phyloP scores from a whole-genome alignment of 225 moss, liverwort and hornwort genomes.

The Straminergon stramineum region DNA sequence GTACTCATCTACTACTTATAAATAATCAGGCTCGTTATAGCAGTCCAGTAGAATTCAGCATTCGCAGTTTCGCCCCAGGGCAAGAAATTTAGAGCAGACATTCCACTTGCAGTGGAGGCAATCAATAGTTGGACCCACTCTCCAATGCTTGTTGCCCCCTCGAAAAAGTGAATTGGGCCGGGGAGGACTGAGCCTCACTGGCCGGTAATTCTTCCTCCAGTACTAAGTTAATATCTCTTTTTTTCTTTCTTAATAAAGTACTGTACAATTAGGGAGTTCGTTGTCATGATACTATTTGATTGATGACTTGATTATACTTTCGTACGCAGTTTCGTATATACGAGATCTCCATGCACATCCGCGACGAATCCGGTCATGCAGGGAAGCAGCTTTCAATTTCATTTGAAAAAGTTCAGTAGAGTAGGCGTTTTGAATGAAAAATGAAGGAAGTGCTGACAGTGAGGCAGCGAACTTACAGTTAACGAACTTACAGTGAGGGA shows the following conservation, averaged over 20 bases:
- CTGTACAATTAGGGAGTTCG: too few relatives aligned
- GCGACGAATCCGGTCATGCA: background rate
- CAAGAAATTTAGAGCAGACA: background rate
- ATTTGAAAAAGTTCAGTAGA: background rate
- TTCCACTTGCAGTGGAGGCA: background rate
- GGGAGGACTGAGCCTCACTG: background rate
- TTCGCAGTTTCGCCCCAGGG: background rate
- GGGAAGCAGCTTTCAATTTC: background rate
- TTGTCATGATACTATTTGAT: background rate
- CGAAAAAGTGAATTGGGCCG: background rate
- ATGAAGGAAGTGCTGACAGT: background rate
- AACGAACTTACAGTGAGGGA: background rate
- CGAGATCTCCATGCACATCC: background rate
- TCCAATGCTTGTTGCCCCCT: background rate
- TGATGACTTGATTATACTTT: background rate
- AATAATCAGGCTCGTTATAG: background rate
- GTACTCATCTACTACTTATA: background rate
- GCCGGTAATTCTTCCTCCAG: too few relatives aligned
- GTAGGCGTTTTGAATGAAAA: background rate
- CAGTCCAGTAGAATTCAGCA: background rate
- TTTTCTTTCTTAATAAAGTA: too few relatives aligned
- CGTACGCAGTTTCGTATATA: background rate
- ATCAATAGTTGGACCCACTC: background rate
- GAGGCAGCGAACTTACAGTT: too few relatives aligned
- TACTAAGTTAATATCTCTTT: too few relatives aligned